These are phyloP conservation scores for Fusarium solani-melongenae DNA, from an alignment of 2,329 filamentous ascomycete species.

Conservation along the genomic window DNA sequence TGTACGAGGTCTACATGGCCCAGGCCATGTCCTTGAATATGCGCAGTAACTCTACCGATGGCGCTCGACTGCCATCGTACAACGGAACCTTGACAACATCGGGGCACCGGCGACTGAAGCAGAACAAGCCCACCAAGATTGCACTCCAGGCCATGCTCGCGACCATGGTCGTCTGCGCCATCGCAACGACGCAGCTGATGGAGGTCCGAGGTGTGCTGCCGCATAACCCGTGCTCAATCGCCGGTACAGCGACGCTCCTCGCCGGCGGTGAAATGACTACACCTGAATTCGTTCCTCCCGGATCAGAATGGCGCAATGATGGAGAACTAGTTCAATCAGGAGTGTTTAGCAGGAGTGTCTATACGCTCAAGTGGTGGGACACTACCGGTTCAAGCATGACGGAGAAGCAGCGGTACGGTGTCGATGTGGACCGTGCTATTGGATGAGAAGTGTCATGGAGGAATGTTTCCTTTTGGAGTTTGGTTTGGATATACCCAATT, in stretches of 20 bases:
- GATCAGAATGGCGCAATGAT: conserved; percentile 42
- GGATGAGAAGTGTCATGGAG: background rate
- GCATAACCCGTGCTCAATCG: conserved; percentile 46
- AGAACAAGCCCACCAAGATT: conserved; percentile 43
- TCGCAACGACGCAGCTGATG: conserved; percentile 38
- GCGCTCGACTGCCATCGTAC: conserved; percentile 12
- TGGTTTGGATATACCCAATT: conserved; percentile 1
- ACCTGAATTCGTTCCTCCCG: conserved; percentile 31
- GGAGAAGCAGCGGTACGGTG: conserved; percentile 43
- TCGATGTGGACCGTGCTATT: conserved; percentile 40
- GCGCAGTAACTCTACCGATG: conserved; percentile 22
- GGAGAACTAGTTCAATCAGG: conserved; percentile 26
- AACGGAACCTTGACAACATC: conserved; percentile 15
- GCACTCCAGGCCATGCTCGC: conserved; percentile 45
- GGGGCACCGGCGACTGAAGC: conserved; percentile 30
- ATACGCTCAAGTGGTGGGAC: conserved; percentile 62
- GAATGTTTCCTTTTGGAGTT: background rate
- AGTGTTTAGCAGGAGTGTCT: conserved; percentile 20
- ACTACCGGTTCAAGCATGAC: conserved; percentile 1
- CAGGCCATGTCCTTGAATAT: conserved; percentile 44
- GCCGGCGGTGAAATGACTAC: conserved; percentile 42
- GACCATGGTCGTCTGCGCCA: conserved; percentile 41
- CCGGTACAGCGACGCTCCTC: conserved; percentile 41
- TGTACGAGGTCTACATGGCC: conserved; percentile 43
- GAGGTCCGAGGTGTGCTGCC: conserved; percentile 39